These are phyloP conservation scores for Colletotrichum tanaceti DNA, from an alignment of 2,329 filamentous ascomycete genomes.

Conservation along the genomic window DNA sequence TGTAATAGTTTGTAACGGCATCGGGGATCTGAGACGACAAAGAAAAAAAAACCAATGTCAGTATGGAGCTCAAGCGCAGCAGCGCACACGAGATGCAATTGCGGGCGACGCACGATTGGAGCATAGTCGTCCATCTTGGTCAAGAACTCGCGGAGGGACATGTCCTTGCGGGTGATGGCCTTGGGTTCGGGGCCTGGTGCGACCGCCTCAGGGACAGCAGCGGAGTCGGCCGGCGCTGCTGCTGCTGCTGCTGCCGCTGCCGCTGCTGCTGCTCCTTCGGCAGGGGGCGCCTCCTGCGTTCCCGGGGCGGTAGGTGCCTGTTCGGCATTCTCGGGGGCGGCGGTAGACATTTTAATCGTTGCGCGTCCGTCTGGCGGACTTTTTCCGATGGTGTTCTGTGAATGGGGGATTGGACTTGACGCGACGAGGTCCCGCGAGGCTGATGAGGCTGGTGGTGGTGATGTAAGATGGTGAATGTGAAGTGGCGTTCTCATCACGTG, in stretches of 20 bases:
- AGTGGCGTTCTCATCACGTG: constrained; percentile 28
- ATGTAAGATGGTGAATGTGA: constrained; percentile 17
- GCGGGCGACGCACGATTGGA: constrained; percentile 79
- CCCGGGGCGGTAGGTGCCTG: constrained; percentile 43
- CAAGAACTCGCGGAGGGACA: constrained; percentile 90
- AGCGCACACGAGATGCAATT: background rate
- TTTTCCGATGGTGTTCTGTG: constrained; percentile 12
- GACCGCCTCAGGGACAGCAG: constrained; percentile 54
- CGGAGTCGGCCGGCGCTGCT: constrained; percentile 13
- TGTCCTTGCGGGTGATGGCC: constrained; percentile 87
- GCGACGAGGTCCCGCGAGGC: constrained; percentile 19
- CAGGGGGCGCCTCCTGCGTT: constrained; percentile 25
- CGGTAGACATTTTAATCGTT: constrained; percentile 49
- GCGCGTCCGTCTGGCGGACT: constrained; percentile 1
- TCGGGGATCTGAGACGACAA: constrained; percentile 94
- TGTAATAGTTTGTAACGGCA: constrained; percentile 97
- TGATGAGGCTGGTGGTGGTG: constrained; percentile 37
- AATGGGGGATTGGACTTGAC: constrained; percentile 3
- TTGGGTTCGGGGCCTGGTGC: constrained; percentile 67
- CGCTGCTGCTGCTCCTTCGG: constrained; percentile 1
- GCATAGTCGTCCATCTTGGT: constrained; percentile 98
- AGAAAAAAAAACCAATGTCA: no score
- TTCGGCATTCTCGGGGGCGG: constrained; percentile 49
- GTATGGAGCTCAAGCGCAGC: background rate
- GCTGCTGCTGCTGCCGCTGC: constrained; percentile 11